These are phyloP conservation scores for Paramecium sonneborni DNA, from an alignment of 73 alveolate genomes.

Conservation along the genomic window DNA sequence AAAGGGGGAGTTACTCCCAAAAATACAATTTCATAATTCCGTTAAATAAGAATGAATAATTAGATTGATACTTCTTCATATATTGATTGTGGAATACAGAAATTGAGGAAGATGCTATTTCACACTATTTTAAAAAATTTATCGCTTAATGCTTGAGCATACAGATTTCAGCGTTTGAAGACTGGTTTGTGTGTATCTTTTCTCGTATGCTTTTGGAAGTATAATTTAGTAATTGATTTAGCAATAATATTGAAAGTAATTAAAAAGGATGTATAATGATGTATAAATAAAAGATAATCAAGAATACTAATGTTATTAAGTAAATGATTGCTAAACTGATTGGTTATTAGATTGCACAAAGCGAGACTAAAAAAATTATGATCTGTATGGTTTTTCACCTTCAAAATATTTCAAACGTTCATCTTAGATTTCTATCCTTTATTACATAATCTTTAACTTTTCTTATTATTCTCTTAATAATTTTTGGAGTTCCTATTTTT, in stretches of 20 bases:
- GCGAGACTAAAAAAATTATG: neutral
- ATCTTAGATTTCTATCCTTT: conserved; percentile 24
- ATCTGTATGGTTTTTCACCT: neutral
- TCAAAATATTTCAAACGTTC: conserved; percentile 5
- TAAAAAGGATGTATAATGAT: neutral
- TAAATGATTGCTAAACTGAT: neutral
- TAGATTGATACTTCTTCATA: neutral
- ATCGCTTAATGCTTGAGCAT: no score
- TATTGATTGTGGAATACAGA: neutral
- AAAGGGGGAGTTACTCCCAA: neutral
- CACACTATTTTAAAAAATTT: neutral
- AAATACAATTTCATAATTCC: neutral
- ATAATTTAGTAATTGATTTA: neutral
- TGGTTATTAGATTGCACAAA: neutral
- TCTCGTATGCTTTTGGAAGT: neutral
- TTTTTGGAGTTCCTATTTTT: conserved; percentile 3
- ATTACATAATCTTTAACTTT: neutral
- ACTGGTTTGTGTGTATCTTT: no score
- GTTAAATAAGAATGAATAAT: neutral
- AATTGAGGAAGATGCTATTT: neutral
- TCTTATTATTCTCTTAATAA: neutral
- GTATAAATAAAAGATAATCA: neutral
- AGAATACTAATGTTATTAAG: neutral
- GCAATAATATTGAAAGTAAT: no score
- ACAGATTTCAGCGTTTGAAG: no score